phyloP scores from a whole-genome alignment of 768 basidiomycete species.

The Rhizopogon vulgaris region DNA sequence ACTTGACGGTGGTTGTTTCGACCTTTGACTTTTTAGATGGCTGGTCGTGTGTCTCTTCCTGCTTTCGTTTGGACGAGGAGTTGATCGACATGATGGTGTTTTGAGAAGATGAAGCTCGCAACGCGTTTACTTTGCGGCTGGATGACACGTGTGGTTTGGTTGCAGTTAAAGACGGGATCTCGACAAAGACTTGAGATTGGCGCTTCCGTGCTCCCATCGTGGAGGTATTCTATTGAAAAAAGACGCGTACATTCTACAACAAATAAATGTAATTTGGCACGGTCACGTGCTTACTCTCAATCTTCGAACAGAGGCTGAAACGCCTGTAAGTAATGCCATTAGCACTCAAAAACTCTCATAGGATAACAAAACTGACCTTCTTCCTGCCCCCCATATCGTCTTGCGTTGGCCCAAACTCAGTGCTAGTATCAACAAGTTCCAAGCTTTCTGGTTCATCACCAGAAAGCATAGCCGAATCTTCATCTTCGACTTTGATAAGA shows the following conservation, averaged over 20 bases:
- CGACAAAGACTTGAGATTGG: conserved; percentile 48
- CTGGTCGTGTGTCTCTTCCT: conserved; percentile 26
- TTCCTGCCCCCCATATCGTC: conserved; percentile 13
- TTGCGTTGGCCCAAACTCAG: conserved; percentile 27
- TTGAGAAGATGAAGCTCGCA: conserved; percentile 25
- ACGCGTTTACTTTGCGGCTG: conserved; percentile 40
- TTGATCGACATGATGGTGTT: conserved; percentile 25
- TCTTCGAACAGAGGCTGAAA: conserved; percentile 30
- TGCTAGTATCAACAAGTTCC: conserved; percentile 20
- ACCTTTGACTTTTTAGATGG: conserved; percentile 17
- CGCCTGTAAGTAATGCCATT: conserved; percentile 7
- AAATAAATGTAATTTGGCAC: conserved; percentile 12
- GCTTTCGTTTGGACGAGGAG: conserved; percentile 44
- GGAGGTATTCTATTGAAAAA: conserved; percentile 11
- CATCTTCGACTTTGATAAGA: background rate
- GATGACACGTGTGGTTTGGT: conserved; percentile 20
- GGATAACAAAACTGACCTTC: conserved; percentile 15
- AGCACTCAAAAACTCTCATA: background rate
- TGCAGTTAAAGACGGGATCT: conserved; percentile 47
- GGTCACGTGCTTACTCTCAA: conserved; percentile 24
- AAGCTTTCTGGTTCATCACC: conserved; percentile 14
- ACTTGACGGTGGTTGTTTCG: conserved; percentile 12
- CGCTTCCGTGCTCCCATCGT: conserved; percentile 21
- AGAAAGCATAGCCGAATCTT: background rate
- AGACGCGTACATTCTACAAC: conserved; percentile 16